Base-by-base conservation (phyloP, 768 basidiomycete genomes). In the Suillus subalutaceus region DNA sequence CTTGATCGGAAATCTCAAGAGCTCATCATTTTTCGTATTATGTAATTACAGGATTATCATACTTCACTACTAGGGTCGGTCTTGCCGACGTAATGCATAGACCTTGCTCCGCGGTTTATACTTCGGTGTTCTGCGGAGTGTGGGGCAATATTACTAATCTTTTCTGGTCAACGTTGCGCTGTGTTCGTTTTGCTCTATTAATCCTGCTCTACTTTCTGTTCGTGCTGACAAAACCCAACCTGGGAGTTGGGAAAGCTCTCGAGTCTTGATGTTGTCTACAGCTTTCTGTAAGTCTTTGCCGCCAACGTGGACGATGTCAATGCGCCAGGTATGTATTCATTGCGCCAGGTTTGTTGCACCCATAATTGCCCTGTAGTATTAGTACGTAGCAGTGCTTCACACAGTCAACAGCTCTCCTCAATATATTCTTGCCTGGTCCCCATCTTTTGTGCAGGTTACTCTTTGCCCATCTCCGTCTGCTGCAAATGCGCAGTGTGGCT, bases 361-460 rank as follows among this genome's bases (percentile, higher is more conserved):
- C 40, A 6, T 41, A 18, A 40, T 18, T 59, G 5, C 41, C 10
- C 3, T 59, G 8, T 20, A 59, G 32, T 32, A 32, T 12, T 56
- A 78, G 84, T 94, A 12, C 89, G 92, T 32, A 5, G 32, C 32
- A 43, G 85, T 90, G 35, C 82, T 92, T 65, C 92, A 92, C 75
- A 90, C 90, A 46, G 83, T 92, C 70, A 90, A 91, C 75, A 84
- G 84, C 68, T 88, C 88, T 6, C 83, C 87, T n/a, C 90, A 92
- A 71, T 92, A 92, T 70, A 88, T 92, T 64, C 85, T 93, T 44
- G 90, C 91, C 37, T 85, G 87, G 63, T 90, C 89, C 0, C 74
- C 75, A n/a, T 77, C 79, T 18, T 79, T 80, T 48, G 81, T 87
- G 13, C 75, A 81, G 3, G 74, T 78, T 10, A 62, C 67, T 68